Percentiles rank a stretch among this genome's conserved stretches.
These are phyloP conservation scores for Hypholoma sublateritium DNA, from an alignment of 768 basidiomycete genomes.

Conservation along the genomic window DNA sequence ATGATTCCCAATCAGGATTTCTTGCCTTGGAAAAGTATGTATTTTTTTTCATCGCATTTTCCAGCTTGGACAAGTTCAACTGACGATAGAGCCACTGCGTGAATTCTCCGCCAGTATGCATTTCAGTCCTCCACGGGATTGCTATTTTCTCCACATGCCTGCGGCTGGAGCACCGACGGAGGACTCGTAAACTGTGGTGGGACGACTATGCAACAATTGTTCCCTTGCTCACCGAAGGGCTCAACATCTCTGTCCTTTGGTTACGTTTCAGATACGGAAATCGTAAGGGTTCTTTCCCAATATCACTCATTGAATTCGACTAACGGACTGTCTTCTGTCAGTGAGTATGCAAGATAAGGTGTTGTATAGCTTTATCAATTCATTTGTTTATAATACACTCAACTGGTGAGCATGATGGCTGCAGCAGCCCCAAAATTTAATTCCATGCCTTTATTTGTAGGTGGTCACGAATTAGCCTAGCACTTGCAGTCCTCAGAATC, in stretches of 20 bases:
- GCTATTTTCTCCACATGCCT: constrained; percentile 10
- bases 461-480: constrained; percentile 11
- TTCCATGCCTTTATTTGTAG: neutral
- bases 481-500: constrained; percentile 5
- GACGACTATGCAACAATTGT: constrained; percentile 14
- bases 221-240: constrained; percentile 6
- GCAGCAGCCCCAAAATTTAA: too few species aligned
- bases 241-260: constrained; percentile 7
- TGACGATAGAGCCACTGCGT: neutral
- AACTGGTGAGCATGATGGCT: neutral
- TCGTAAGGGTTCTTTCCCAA: neutral
- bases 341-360: neutral
- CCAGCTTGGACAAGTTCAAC: too few species aligned
- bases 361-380: constrained; percentile 1
- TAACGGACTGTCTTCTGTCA: neutral
- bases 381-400: neutral
- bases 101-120: neutral
- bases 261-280: neutral
- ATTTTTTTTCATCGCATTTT: neutral
- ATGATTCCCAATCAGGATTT: constrained; percentile 3
- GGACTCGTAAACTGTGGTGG: constrained; percentile 15
- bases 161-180: constrained; percentile 8
- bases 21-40: constrained; percentile 9
- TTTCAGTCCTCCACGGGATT: constrained; percentile 1
- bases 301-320: neutral